Conservation (phyloP, 768 basidiomycete species). For the Lactarius vividus region DNA sequence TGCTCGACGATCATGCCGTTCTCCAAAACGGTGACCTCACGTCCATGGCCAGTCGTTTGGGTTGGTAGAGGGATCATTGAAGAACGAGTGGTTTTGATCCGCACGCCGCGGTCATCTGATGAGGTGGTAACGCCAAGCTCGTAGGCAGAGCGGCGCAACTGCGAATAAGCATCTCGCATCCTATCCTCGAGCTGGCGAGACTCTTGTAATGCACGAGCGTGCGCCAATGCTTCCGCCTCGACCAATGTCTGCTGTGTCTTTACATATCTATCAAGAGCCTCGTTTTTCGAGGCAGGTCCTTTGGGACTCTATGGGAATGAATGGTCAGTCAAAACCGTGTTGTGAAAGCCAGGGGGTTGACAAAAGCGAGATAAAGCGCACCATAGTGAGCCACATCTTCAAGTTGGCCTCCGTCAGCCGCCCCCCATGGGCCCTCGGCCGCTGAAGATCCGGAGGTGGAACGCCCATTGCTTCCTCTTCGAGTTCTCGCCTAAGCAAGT, state of each 20-base stretch:
- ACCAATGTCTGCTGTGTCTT: constrained; percentile 76
- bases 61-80: constrained; percentile 35
- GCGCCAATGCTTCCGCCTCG: constrained; percentile 79
- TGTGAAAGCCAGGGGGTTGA: background rate
- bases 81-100: constrained; percentile 62
- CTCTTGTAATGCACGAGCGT: constrained; percentile 74
- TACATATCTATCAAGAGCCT: constrained; percentile 79
- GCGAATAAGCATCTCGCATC: constrained; percentile 78
- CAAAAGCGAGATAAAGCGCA: constrained; percentile 38
- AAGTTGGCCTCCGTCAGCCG: constrained; percentile 74
- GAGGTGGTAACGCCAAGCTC: constrained; percentile 53
- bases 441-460: constrained; percentile 50
- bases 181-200: constrained; percentile 70
- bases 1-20: constrained; percentile 90
- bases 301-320: constrained; percentile 70
- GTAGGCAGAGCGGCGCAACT: constrained; percentile 75
- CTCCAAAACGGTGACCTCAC: constrained; percentile 78
- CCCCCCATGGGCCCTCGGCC: constrained; percentile 64
- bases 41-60: constrained; percentile 46
- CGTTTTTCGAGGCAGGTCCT: constrained; percentile 81
- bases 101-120: constrained; percentile 63
- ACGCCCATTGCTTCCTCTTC: constrained; percentile 61
- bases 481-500: constrained; percentile 66
- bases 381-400: constrained; percentile 75
- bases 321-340: constrained; percentile 2